Base-by-base conservation (phyloP, 441 rosid genomes). In the Breynia disticha region DNA sequence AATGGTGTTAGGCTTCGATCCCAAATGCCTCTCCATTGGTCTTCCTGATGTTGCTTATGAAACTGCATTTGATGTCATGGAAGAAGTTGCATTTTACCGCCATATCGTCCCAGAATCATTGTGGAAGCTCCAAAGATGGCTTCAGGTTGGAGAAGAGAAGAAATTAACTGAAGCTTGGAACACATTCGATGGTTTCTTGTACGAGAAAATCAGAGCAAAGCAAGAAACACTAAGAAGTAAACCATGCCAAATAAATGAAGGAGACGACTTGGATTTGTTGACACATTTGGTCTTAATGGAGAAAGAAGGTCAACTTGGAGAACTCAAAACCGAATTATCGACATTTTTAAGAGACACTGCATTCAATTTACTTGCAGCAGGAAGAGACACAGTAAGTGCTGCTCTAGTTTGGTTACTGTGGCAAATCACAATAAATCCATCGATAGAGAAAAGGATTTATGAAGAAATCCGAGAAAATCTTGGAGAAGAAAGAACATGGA, bases 11-110 rank as follows among this genome's bases (percentile, higher is more conserved):
- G 75, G 74, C 5, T 58, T 52, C 41, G 57, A 72, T 62, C 74
- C 74, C 20, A 38, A 51, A 19, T 62, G 67, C 39, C 66, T 75
- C 43, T 66, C 72, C 2, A 12, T 60, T 14, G 66, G 53, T 32
- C 55, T 76, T 57, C 77, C 68, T 0, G 71, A 63, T 16, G 48
- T 60, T 1, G 61, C 45, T 62, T 72, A 70, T 62, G 56, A 62
- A 4, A 55, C 50, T 19, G 77, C 80, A 6, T 39, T 63, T 19
- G 74, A 62, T 51, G 72, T 60, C 47, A 66, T 67, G 0, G 75
- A 69, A 47, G 61, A 71, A 19, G 64, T 39, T 11, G 14, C 57
- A 12, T 22, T 67, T 35, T 24, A 35, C 44, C 20, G 75, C 43
- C 41, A 63, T 11, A 14, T 66, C 0, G 18, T 45, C 37, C 75